Base-by-base conservation (phyloP, 179 eudicot species). In the Spergularia azorica region DNA sequence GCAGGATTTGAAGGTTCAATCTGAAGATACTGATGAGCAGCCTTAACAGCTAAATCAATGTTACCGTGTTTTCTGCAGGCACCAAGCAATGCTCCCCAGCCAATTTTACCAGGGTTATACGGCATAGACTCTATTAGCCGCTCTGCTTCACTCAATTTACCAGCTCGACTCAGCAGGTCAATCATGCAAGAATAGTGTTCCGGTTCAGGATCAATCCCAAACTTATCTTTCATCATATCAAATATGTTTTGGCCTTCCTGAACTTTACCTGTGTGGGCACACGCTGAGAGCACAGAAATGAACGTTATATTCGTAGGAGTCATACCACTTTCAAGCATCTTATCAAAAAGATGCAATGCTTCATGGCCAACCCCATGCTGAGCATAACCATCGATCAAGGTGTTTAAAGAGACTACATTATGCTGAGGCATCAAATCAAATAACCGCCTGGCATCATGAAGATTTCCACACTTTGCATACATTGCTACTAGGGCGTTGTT, bases 131-230 rank as follows among this genome's bases (percentile, higher is more conserved):
- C 86, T 15, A 93, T 84, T 58, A 95, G 79, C 66, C 71, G 78
- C 79, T 90, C 89, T 51, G 95, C 98, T 84, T 86, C 91, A 17
- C 46, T 46, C 2, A 92, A 85, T 70, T 91, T 86, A 54, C 97
- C 98, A 46, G 93, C 93, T 73, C 98, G 86, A 18, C 97, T 97
- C 52, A 91, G 78, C 84, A 94, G 89, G 84, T 94, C 98, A 75
- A 95, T 88, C 94, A 95, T 91, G 89, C 97, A 95, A 4, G 97
- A 83, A 78, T 82, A 92, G 64, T 94, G 98, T 65, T 92, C 90
- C 36, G 77, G 82, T 80, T 86, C 93, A 67, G 98, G 94, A 51
- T 83, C 83, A 66, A 94, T 85, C 46, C 86, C 83, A 6, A 83
- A 92, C 39, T 79, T 83, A 20, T 81, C 80, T 38, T 62, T 81